Conservation (phyloP, 495 filamentous ascomycete species). For the Aspergillus bertholletiae region DNA sequence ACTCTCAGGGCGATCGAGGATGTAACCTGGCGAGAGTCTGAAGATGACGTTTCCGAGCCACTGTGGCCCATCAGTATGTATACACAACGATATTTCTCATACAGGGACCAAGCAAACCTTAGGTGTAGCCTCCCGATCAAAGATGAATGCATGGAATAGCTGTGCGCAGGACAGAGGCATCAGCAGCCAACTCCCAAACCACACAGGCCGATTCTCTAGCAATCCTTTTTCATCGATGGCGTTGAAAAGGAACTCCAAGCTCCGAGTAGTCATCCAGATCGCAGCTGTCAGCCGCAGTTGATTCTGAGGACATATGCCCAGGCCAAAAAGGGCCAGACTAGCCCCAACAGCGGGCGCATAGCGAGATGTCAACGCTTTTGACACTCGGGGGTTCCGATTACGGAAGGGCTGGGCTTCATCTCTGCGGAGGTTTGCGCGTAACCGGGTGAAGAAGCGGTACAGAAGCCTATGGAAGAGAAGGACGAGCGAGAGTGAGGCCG, state of each 20-base stretch:
- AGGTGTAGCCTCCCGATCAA: conserved; percentile 87
- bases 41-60: conserved; percentile 72
- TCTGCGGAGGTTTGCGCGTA: conserved; percentile 73
- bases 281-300: conserved; percentile 76
- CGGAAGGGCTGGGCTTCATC: conserved; percentile 74
- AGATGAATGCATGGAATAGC: conserved; percentile 85
- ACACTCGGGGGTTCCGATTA: conserved; percentile 72
- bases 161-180: conserved; percentile 91
- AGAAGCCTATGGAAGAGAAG: conserved; percentile 85
- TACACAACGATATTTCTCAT: background rate
- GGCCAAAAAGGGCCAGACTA: conserved; percentile 74
- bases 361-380: conserved; percentile 69
- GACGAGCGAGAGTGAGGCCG: conserved; percentile 76
- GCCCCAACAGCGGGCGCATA: conserved; percentile 87
- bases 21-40: conserved; percentile 70
- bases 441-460: conserved; percentile 80
- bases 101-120: conserved; percentile 29
- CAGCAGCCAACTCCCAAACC: conserved; percentile 96
- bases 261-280: conserved; percentile 73
- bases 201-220: conserved; percentile 72
- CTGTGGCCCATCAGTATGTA: conserved; percentile 28
- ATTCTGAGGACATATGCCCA: conserved; percentile 73
- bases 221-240: conserved; percentile 74
- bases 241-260: conserved; percentile 86
- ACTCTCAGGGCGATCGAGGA: conserved; percentile 65